A percentile compares a stretch with the other conserved stretches of the same genome.
Evolutionary conservation across 169 alveolate genomes (phyloP).

Genomic region (Eimeria praecox): DNA sequence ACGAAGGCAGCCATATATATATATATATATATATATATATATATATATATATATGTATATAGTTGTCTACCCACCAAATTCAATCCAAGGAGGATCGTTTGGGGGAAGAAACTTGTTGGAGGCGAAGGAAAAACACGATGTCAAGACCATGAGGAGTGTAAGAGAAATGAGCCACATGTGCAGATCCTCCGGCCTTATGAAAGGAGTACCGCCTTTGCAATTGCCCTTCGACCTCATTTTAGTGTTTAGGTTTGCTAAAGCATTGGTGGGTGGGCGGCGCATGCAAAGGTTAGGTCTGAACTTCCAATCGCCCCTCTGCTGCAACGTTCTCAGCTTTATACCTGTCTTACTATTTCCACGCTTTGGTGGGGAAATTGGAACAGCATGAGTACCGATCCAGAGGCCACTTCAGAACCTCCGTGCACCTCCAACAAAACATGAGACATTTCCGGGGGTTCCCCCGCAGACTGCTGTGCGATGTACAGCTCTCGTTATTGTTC

Average conservation of each 20-base stretch:
- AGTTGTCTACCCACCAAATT: conserved; percentile 47
- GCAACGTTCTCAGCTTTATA: not conserved
- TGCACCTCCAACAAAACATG: not conserved
- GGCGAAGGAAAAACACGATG: conserved; percentile 42
- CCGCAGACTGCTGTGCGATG: not conserved
- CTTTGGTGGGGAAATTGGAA: not conserved
- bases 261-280: not conserved
- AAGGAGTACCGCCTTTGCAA: conserved; percentile 32
- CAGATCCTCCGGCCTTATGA: conserved; percentile 52
- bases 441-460: not conserved
- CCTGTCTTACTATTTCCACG: not conserved
- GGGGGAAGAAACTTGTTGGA: conserved; percentile 1
- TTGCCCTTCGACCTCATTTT: not conserved
- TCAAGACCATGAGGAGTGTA: conserved; percentile 50
- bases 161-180: conserved; percentile 56
- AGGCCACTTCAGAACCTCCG: not conserved
- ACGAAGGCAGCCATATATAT: not conserved
- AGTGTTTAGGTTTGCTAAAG: not conserved
- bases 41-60: too few relatives aligned
- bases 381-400: not conserved
- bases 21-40: too few relatives aligned
- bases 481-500: not conserved
- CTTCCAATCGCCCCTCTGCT: not conserved
- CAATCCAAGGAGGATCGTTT: conserved; percentile 43
- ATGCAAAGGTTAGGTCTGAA: not conserved